Conservation (phyloP, 345 rosid species). For the Eucalyptus marginata region DNA sequence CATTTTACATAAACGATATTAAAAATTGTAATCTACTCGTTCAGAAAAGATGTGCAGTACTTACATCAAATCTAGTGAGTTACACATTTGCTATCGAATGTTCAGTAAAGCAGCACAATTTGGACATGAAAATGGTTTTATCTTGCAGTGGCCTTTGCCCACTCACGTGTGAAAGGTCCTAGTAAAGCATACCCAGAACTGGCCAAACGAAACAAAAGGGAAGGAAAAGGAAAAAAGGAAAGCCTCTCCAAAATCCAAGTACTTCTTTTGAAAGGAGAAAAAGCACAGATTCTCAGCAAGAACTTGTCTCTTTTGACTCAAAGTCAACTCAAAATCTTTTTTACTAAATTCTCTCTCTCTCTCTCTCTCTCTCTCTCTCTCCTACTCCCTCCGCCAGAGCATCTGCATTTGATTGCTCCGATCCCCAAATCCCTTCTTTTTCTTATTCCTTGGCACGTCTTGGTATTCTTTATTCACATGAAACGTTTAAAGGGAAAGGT, state of each 20-base stretch:
- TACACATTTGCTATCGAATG: background rate
- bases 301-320: background rate
- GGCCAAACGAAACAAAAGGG: background rate
- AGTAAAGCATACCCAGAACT: background rate
- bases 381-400: background rate
- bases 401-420: background rate
- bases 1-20: background rate
- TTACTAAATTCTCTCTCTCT: background rate
- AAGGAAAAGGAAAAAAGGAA: background rate
- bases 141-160: background rate
- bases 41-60: background rate
- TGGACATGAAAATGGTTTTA: background rate
- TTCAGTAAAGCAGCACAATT: background rate
- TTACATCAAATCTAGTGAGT: background rate
- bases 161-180: background rate
- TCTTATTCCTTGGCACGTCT: slow-evolving; percentile 34
- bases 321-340: background rate
- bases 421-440: slow-evolving; percentile 2
- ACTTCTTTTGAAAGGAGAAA: background rate
- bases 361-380: background rate
- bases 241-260: background rate
- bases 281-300: background rate
- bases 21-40: background rate
- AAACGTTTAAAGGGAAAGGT: background rate
- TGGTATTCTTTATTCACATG: background rate